Evolutionary conservation across 352 stramenopile species (phyloP).

Genomic region (Paralagenidium karlingii): DNA sequence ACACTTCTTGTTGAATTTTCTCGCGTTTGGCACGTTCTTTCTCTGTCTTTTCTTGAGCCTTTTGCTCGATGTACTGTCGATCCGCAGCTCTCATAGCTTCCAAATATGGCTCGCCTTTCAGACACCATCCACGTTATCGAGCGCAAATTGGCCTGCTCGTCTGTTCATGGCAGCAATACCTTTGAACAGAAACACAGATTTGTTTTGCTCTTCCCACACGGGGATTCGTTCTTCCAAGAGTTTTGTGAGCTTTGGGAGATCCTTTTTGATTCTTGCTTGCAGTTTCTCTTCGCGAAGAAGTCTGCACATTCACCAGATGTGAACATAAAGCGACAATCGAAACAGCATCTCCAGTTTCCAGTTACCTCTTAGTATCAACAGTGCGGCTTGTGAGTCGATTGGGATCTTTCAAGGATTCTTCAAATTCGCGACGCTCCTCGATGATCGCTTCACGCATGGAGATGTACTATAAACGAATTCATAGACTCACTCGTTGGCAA

Average conservation of each 20-base stretch:
- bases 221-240: conserved; percentile 20
- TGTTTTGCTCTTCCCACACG: conserved; percentile 21
- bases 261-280: conserved; percentile 19
- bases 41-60: conserved; percentile 1
- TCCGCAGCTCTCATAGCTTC: conserved; percentile 13
- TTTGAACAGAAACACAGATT: conserved; percentile 18
- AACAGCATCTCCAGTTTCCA: too few species aligned
- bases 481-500: neutral
- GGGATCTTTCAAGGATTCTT: conserved; percentile 5
- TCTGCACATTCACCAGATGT: conserved; percentile 1
- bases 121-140: neutral
- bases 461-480: conserved; percentile 13
- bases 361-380: conserved; percentile 6
- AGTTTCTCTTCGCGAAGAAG: conserved; percentile 18
- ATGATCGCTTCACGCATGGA: conserved; percentile 31
- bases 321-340: neutral
- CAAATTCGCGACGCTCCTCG: conserved; percentile 18
- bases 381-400: conserved; percentile 9
- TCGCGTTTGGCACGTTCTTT: conserved; percentile 5
- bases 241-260: conserved; percentile 25
- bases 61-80: conserved; percentile 9
- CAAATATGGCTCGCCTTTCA: conserved; percentile 19
- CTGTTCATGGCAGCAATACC: too few species aligned
- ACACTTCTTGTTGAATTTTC: neutral
- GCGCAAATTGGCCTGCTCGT: too few species aligned